These are phyloP conservation scores for Tetrahymena borealis DNA, from an alignment of 73 alveolate genomes.

Conservation along the genomic window DNA sequence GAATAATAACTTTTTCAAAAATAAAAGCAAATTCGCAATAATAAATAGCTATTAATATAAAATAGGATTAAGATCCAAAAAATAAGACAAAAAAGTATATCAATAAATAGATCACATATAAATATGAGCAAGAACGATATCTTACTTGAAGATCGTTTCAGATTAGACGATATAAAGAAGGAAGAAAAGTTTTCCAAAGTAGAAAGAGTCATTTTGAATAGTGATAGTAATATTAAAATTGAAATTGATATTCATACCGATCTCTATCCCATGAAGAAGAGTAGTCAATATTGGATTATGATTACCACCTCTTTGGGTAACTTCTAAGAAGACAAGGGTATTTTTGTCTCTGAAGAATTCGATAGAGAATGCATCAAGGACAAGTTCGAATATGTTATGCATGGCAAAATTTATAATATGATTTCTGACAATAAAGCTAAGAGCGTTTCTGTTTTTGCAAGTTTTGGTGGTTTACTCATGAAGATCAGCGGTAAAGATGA, in stretches of 20 bases:
- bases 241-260: conserved; percentile 38
- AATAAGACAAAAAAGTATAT: not conserved
- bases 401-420: conserved; percentile 31
- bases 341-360: conserved; percentile 24
- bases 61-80: not conserved
- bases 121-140: not conserved
- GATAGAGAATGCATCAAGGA: conserved; percentile 29
- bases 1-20: not conserved
- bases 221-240: conserved; percentile 2
- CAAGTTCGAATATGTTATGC: conserved; percentile 39
- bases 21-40: not conserved
- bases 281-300: conserved; percentile 30
- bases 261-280: conserved; percentile 33
- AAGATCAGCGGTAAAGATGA: conserved; percentile 38
- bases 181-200: not conserved
- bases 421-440: conserved; percentile 7
- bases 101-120: not conserved
- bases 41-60: not conserved
- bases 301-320: conserved; percentile 30
- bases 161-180: not conserved
- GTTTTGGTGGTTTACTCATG: conserved; percentile 34
- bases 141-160: conserved; percentile 1
- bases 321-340: conserved; percentile 7
- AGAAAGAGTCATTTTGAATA: not conserved
- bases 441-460: conserved; percentile 21